A percentile compares a stretch with the other conserved stretches of the same genome.
These are phyloP conservation scores for Alternaria rosae DNA, from an alignment of 2,329 filamentous ascomycete genomes.

Conservation along the genomic window DNA sequence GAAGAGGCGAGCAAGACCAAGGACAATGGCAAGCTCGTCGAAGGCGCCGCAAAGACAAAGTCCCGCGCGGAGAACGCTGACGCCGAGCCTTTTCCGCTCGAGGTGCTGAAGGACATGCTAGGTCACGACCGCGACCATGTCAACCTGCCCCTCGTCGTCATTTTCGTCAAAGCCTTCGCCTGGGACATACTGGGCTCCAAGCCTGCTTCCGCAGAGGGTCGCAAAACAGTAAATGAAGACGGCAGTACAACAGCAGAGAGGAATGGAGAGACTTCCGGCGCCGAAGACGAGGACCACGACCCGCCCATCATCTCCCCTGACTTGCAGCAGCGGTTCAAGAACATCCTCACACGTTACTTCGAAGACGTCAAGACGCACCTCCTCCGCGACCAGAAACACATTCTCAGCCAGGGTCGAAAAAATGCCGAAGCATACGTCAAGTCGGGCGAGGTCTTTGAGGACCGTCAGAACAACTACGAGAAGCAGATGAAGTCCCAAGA, in stretches of 20 bases:
- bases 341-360: constrained; percentile 85
- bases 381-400: constrained; percentile 87
- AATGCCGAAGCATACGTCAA: constrained; percentile 99
- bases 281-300: constrained; percentile 67
- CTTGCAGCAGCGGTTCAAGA: constrained; percentile 84
- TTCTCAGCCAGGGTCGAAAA: constrained; percentile 84
- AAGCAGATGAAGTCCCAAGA: constrained; percentile 93
- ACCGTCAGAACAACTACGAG: constrained; percentile 94
- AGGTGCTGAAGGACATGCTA: constrained; percentile 96
- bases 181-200: constrained; percentile 94
- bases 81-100: constrained; percentile 91
- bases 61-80: constrained; percentile 68
- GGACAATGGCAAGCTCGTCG: constrained; percentile 61
- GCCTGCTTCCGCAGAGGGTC: constrained; percentile 73
- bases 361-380: constrained; percentile 92
- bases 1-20: constrained; percentile 70
- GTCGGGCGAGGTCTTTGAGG: constrained; percentile 97
- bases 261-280: constrained; percentile 59
- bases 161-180: constrained; percentile 94
- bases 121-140: constrained; percentile 91
- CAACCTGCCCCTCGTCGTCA: constrained; percentile 88
- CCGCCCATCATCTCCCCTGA: constrained; percentile 78
- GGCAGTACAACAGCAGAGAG: constrained; percentile 69
- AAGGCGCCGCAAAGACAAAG: constrained; percentile 69
- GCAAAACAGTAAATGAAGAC: constrained; percentile 84